phyloP scores from a whole-genome alignment of 805 yeast species.

The Priceomyces fermenticarens region DNA sequence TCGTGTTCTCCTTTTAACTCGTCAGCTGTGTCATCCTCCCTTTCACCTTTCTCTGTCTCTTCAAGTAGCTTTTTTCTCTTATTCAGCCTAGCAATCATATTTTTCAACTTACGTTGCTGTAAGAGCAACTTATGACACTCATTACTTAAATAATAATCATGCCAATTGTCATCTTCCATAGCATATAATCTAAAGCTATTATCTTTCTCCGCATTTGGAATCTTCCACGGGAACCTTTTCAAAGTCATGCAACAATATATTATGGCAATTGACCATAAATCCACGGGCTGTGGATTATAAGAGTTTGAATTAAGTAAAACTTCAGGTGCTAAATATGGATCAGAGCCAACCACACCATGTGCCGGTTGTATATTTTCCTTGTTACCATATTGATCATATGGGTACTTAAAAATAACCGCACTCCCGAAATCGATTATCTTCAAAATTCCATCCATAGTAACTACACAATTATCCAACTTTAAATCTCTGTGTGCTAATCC shows the following conservation, averaged over 20 bases:
- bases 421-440: constrained; percentile 92
- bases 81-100: constrained; percentile 39
- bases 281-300: constrained; percentile 91
- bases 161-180: constrained; percentile 74
- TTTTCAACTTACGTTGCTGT: constrained; percentile 56
- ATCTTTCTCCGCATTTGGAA: constrained; percentile 73
- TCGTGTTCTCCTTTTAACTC: constrained; percentile 2
- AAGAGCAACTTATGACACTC: constrained; percentile 65
- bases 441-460: constrained; percentile 77
- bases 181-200: constrained; percentile 81
- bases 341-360: constrained; percentile 81
- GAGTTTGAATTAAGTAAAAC: constrained; percentile 58
- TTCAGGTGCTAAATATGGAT: constrained; percentile 90
- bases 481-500: constrained; percentile 92
- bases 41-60: constrained; percentile 7
- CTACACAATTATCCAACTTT: constrained; percentile 90
- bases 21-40: not conserved
- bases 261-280: constrained; percentile 90
- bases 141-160: constrained; percentile 71
- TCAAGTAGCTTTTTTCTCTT: constrained; percentile 32
- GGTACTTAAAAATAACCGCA: constrained; percentile 87
- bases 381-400: constrained; percentile 52
- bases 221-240: constrained; percentile 93
- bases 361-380: constrained; percentile 64
- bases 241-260: constrained; percentile 90